phyloP scores from a whole-genome alignment of 257 asterid genomes.

The Asclepias syriaca region DNA sequence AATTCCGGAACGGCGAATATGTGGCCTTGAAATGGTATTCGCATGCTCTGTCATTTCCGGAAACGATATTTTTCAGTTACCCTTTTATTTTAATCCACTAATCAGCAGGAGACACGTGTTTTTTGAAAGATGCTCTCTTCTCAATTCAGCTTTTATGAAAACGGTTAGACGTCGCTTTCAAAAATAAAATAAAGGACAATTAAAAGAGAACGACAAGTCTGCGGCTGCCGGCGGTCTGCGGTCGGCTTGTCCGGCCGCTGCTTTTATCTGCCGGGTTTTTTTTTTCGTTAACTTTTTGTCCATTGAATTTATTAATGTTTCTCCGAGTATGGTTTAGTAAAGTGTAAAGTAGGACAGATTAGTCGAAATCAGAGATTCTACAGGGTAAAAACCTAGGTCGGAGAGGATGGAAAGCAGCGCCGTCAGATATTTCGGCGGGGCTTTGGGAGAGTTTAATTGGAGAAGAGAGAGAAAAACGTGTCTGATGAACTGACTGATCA shows the following conservation, averaged over 20 bases:
- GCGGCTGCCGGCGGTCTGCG: conserved; percentile 47
- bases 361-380: neutral
- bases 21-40: conserved; percentile 43
- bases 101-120: conserved; percentile 18
- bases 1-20: conserved; percentile 17
- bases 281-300: neutral
- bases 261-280: conserved; percentile 9
- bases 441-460: neutral
- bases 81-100: conserved; percentile 14
- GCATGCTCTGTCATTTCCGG: conserved; percentile 40
- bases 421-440: conserved; percentile 32
- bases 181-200: conserved; percentile 10
- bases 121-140: neutral
- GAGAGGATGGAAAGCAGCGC: neutral
- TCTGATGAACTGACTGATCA: conserved; percentile 24
- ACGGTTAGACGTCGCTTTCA: conserved; percentile 53
- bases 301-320: neutral
- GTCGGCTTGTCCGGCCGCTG: conserved; percentile 36
- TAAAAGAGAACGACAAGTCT: conserved; percentile 37
- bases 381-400: neutral
- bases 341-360: conserved; percentile 4
- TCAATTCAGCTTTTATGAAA: neutral
- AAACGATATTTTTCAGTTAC: conserved; percentile 20
- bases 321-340: neutral
- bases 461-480: neutral